Conservation (phyloP, 768 basidiomycete genomes). For the Russula sp. region DNA sequence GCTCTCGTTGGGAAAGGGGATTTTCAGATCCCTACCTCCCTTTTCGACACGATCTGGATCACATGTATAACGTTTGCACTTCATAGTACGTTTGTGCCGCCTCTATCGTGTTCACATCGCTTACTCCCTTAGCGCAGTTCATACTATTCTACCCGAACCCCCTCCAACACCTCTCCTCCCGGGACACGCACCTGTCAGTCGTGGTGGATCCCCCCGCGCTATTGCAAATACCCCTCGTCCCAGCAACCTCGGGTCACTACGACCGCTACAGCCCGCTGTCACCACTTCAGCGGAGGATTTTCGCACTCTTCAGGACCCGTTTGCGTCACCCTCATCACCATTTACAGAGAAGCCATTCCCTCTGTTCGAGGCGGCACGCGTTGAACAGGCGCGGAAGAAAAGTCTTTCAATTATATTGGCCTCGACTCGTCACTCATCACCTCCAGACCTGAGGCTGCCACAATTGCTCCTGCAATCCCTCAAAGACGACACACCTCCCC, state of each 20-base stretch:
- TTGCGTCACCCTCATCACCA: conserved; percentile 14
- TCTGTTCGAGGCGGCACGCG: conserved; percentile 12
- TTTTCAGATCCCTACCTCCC: conserved; percentile 19
- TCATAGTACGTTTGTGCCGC: conserved; percentile 13
- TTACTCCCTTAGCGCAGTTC: conserved; percentile 11
- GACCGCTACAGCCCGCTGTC: not conserved
- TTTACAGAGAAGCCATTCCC: conserved; percentile 15
- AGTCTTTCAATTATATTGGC: conserved; percentile 7
- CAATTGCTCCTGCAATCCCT: conserved; percentile 6
- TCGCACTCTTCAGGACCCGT: conserved; percentile 16
- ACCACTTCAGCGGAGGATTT: conserved; percentile 14
- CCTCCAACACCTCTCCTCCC: conserved; percentile 1
- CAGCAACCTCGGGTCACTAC: conserved; percentile 1
- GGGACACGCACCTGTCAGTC: not conserved
- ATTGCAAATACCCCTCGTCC: conserved; percentile 5
- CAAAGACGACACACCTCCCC: conserved; percentile 8
- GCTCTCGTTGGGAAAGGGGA: conserved; percentile 20
- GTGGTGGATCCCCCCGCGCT: not conserved
- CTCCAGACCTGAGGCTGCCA: conserved; percentile 5
- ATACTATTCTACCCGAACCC: conserved; percentile 14
- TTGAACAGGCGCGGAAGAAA: conserved; percentile 16
- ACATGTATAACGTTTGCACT: conserved; percentile 17
- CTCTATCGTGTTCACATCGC: not conserved
- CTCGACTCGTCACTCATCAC: conserved; percentile 13
- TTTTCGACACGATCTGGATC: conserved; percentile 16